Evolutionary conservation across 352 stramenopile genomes (phyloP).

Genomic region (Detonula confervacea): DNA sequence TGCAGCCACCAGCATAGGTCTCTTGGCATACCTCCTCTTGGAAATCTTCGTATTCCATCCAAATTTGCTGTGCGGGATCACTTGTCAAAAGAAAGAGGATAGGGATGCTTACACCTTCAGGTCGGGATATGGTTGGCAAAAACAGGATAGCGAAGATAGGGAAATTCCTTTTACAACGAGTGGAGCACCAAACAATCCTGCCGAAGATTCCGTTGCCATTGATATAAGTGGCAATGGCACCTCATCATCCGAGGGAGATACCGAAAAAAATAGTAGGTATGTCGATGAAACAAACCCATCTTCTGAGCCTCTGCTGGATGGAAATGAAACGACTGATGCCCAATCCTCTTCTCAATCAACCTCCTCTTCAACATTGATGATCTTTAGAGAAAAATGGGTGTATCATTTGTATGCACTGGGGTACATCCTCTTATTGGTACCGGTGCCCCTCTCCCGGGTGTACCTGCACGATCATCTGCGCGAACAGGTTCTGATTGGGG

Average conservation of each 20-base stretch:
- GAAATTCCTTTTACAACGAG: neutral
- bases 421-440: conserved; percentile 41
- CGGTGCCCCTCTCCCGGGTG: conserved; percentile 46
- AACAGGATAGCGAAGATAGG: neutral
- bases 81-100: conserved; percentile 40
- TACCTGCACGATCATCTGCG: conserved; percentile 55
- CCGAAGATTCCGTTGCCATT: conserved; percentile 19
- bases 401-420: conserved; percentile 40
- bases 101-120: conserved; percentile 21
- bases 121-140: conserved; percentile 46
- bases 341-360: neutral
- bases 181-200: neutral
- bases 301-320: conserved; percentile 2
- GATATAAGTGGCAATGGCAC: neutral
- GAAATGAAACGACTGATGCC: neutral
- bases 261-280: neutral
- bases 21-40: conserved; percentile 51
- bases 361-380: neutral
- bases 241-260: neutral
- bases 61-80: conserved; percentile 45
- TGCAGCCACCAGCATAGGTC: conserved; percentile 47
- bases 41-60: conserved; percentile 54
- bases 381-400: conserved; percentile 13
- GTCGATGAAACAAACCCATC: neutral
- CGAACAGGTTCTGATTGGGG: conserved; percentile 46